These are phyloP conservation scores for Caloboletus firmus DNA, from an alignment of 1,284 basidiomycete species.

Conservation along the genomic window DNA sequence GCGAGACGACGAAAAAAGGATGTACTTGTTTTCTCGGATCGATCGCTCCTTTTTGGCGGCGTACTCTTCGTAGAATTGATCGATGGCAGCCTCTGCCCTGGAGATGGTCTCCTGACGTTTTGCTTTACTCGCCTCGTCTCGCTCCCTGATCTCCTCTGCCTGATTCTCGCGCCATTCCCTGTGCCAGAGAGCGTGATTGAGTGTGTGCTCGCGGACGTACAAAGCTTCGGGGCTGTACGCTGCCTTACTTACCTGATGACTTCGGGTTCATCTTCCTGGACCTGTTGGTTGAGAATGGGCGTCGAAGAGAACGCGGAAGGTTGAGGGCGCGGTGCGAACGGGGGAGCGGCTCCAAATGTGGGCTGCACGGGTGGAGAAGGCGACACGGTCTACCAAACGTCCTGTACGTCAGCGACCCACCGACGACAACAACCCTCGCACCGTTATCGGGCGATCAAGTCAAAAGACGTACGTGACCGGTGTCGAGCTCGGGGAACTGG, in stretches of 20 bases:
- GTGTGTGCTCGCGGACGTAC: background rate
- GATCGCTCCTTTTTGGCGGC: constrained; percentile 89
- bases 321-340: constrained; percentile 75
- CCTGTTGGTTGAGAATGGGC: constrained; percentile 67
- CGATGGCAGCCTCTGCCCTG: constrained; percentile 91
- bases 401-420: constrained; percentile 4
- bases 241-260: constrained; percentile 63
- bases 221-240: too few species aligned
- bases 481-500: constrained; percentile 86
- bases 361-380: constrained; percentile 35
- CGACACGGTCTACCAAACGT: constrained; percentile 29
- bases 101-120: constrained; percentile 85
- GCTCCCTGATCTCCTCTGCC: constrained; percentile 78
- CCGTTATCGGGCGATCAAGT: background rate
- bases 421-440: background rate
- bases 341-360: constrained; percentile 49
- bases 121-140: constrained; percentile 75
- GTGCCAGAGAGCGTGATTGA: background rate
- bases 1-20: background rate
- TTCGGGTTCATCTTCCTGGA: constrained; percentile 83
- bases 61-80: constrained; percentile 96
- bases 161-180: constrained; percentile 91
- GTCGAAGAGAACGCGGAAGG: constrained; percentile 66
- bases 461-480: constrained; percentile 48
- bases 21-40: constrained; percentile 93